These are phyloP conservation scores for Vishniacozyma victoriae DNA, from an alignment of 768 basidiomycete species.

Conservation along the genomic window DNA sequence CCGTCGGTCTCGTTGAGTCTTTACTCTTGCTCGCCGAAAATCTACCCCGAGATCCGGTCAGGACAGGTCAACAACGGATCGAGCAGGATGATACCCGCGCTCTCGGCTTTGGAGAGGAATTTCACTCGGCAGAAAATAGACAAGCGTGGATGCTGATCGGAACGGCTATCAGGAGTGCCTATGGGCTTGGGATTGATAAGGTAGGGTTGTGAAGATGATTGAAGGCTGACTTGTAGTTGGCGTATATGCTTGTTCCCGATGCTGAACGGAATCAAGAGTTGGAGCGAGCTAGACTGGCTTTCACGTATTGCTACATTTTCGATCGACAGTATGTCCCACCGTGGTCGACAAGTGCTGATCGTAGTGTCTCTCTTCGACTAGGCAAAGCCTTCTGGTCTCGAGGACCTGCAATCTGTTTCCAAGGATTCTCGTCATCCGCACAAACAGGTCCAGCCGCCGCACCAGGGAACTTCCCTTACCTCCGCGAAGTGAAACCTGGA, in stretches of 20 bases:
- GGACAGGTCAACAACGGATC: constrained; percentile 3
- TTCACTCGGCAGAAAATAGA: constrained; percentile 39
- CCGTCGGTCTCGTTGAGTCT: constrained; percentile 38
- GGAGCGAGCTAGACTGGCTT: constrained; percentile 37
- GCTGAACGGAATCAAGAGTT: constrained; percentile 28
- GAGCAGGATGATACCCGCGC: constrained; percentile 20
- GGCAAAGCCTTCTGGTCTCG: constrained; percentile 45
- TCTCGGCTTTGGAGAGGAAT: constrained; percentile 29
- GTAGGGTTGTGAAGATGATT: constrained; percentile 7
- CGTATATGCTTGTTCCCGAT: constrained; percentile 23
- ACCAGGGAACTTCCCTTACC: constrained; percentile 35
- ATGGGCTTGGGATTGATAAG: constrained; percentile 42
- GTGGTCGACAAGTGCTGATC: background rate
- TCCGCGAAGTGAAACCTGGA: constrained; percentile 17
- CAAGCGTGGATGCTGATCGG: constrained; percentile 46
- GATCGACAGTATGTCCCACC: constrained; percentile 31
- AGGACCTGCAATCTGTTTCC: constrained; percentile 42
- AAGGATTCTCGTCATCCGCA: constrained; percentile 34
- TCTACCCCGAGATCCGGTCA: constrained; percentile 32
- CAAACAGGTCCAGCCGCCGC: constrained; percentile 43
- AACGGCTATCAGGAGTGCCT: constrained; percentile 37
- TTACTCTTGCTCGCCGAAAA: constrained; percentile 42
- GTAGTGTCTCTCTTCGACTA: constrained; percentile 35
- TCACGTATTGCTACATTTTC: constrained; percentile 46
- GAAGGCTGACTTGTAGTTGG: constrained; percentile 11